Percentiles rank a stretch among this genome's conserved stretches.
Evolutionary conservation across 176 grass and related monocot species (phyloP).

Genomic region (Oryza glaberrima): DNA sequence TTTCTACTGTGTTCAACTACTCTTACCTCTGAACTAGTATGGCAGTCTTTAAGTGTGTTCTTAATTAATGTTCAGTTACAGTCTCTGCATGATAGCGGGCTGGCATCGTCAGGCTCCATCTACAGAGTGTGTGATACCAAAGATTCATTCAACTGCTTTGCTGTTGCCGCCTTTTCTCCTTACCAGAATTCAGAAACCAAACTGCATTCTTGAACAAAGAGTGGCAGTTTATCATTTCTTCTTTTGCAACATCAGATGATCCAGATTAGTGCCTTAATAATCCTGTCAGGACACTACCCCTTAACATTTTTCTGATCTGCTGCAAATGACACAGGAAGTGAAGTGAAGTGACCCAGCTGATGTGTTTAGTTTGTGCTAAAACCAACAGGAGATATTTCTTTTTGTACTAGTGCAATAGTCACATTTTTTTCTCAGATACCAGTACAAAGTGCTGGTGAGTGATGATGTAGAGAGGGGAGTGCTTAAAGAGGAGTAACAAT

Average conservation of each 20-base stretch:
- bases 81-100: background rate
- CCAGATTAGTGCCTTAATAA: background rate
- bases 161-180: background rate
- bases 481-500: conserved; percentile 51
- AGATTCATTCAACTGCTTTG: background rate
- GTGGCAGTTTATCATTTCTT: background rate
- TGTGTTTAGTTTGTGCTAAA: conserved; percentile 8
- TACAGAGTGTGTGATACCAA: background rate
- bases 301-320: background rate
- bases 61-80: conserved; percentile 9
- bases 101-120: conserved; percentile 17
- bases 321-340: background rate
- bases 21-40: background rate
- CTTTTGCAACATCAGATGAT: conserved; percentile 15
- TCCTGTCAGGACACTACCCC: background rate
- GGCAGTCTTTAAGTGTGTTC: background rate
- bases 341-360: background rate
- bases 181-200: background rate
- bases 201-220: conserved; percentile 24
- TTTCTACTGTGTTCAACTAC: background rate
- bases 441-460: conserved; percentile 53
- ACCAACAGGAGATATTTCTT: conserved; percentile 35
- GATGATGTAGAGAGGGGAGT: conserved; percentile 58
- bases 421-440: conserved; percentile 25
- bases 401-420: conserved; percentile 31